Conservation (phyloP, 306 rosid genomes). For the Vigna radiata region DNA sequence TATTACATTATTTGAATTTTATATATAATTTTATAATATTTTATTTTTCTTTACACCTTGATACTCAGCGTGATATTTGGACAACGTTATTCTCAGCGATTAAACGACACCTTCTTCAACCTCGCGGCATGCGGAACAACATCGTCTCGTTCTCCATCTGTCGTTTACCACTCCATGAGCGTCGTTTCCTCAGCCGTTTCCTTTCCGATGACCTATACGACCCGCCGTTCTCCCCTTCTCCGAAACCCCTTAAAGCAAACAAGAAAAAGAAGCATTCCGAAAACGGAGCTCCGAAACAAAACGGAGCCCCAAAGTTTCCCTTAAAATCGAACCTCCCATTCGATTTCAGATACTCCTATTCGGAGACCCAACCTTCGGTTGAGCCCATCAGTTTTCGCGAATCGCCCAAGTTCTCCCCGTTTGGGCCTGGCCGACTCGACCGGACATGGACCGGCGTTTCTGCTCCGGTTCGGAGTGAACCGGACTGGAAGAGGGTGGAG, state of each 20-base stretch:
- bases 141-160: conserved; percentile 1
- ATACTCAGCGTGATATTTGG: no score
- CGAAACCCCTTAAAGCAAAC: conserved; percentile 36
- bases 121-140: conserved; percentile 35
- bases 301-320: conserved; percentile 46
- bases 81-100: no score
- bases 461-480: conserved; percentile 59
- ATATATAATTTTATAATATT: no score
- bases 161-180: conserved; percentile 36
- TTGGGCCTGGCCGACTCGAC: conserved; percentile 84
- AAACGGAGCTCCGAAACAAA: conserved; percentile 6
- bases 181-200: conserved; percentile 42
- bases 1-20: no score
- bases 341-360: conserved; percentile 82
- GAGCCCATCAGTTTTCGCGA: conserved; percentile 81
- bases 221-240: conserved; percentile 75
- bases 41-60: no score
- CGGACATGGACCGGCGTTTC: conserved; percentile 76
- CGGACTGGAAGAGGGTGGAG: conserved; percentile 42
- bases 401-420: conserved; percentile 90
- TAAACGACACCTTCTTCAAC: background rate
- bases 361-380: conserved; percentile 61
- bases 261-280: conserved; percentile 15
- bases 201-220: conserved; percentile 53
- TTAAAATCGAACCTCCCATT: conserved; percentile 77